Percentiles rank a stretch among this genome's conserved stretches.
phyloP scores from a whole-genome alignment of 2,329 filamentous ascomycete genomes.

The Exophiala viscosa region DNA sequence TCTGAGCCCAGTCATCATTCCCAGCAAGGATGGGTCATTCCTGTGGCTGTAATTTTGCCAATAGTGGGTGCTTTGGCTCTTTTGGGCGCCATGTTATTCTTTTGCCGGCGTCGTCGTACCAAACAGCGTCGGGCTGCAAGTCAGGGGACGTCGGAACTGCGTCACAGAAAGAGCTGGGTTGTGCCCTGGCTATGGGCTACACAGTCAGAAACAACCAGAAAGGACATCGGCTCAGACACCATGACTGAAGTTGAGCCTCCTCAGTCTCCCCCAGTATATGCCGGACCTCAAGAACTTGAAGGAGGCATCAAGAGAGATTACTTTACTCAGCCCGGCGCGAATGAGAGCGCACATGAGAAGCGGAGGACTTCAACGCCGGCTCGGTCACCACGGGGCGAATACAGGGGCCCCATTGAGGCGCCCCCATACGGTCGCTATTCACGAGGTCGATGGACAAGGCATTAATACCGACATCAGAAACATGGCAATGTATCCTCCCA shows the following conservation, averaged over 20 bases:
- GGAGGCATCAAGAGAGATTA: constrained; percentile 2
- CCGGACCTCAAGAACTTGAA: constrained; percentile 5
- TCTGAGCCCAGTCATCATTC: not conserved
- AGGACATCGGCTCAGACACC: constrained; percentile 16
- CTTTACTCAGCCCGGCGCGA: constrained; percentile 7
- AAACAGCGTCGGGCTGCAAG: not conserved
- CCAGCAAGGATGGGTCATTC: constrained; percentile 43
- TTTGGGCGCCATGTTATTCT: constrained; percentile 48
- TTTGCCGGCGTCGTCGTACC: constrained; percentile 45
- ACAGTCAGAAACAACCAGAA: not conserved
- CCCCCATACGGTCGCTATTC: not conserved
- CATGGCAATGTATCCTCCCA: constrained; percentile 13
- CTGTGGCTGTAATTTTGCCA: constrained; percentile 60
- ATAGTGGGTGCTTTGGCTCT: constrained; percentile 56
- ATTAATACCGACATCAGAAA: constrained; percentile 13
- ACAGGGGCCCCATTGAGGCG: constrained; percentile 5
- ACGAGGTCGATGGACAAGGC: constrained; percentile 14
- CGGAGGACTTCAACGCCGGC: constrained; percentile 11
- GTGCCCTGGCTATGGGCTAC: constrained; percentile 11
- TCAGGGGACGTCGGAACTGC: not conserved
- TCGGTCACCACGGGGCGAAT: constrained; percentile 8
- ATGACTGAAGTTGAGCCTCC: constrained; percentile 13
- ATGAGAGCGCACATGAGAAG: no score
- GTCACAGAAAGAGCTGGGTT: constrained; percentile 8
- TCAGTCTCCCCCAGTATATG: constrained; percentile 1